These are phyloP conservation scores for Peribolospora kevripleyi DNA, from an alignment of 768 basidiomycete genomes.

Conservation along the genomic window DNA sequence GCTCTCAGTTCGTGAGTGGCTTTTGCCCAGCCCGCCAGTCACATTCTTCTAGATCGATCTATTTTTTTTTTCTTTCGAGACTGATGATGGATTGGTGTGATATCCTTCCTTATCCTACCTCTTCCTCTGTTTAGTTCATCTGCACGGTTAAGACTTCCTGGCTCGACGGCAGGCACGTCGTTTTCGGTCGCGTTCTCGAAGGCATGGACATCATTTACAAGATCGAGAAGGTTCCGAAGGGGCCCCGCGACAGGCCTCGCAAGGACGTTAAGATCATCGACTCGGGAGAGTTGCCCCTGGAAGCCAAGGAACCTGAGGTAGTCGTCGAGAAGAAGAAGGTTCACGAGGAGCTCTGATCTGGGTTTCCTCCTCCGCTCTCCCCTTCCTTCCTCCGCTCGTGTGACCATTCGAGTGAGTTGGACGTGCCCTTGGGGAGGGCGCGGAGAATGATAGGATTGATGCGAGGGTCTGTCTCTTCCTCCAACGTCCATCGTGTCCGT, in stretches of 20 bases:
- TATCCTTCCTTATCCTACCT: not conserved
- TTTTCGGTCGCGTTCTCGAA: slow-evolving; percentile 75
- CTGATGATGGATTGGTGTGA: no score
- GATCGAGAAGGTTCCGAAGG: slow-evolving; percentile 38
- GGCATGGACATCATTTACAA: slow-evolving; percentile 63
- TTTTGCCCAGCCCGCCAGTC: not conserved
- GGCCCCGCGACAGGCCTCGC: slow-evolving; percentile 41
- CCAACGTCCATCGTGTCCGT: no score
- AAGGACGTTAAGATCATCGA: slow-evolving; percentile 58
- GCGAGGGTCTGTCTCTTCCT: no score
- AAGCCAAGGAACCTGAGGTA: not conserved
- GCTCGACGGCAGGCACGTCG: slow-evolving; percentile 21
- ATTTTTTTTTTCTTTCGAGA: slow-evolving; percentile 9
- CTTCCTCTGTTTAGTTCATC: not conserved
- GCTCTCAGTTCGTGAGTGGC: slow-evolving; percentile 61
- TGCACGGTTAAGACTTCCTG: slow-evolving; percentile 11
- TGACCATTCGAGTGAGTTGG: no score
- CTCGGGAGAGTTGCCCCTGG: slow-evolving; percentile 51
- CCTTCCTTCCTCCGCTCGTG: no score
- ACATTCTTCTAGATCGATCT: not conserved
- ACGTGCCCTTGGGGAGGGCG: no score
- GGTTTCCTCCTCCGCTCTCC: no score
- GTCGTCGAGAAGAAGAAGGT: no score
- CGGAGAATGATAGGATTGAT: no score
- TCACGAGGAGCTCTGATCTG: no score